These are phyloP conservation scores for Aspergillus niger DNA, from an alignment of 2,329 filamentous ascomycete species.

Conservation along the genomic window DNA sequence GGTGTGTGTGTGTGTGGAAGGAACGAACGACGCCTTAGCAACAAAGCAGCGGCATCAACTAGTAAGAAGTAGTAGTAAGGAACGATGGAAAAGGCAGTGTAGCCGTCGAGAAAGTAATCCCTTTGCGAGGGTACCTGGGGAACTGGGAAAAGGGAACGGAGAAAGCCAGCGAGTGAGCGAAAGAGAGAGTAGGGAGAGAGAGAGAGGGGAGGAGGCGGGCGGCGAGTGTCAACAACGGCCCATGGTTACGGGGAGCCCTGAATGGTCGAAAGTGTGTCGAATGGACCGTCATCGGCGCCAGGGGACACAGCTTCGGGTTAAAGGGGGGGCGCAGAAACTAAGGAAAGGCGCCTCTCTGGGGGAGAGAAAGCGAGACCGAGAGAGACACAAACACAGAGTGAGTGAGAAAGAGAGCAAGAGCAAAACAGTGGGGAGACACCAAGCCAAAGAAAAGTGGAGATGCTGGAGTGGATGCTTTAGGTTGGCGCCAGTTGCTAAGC, in stretches of 20 bases:
- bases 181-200: constrained; percentile 12
- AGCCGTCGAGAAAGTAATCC: background rate
- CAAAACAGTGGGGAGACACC: background rate
- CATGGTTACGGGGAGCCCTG: constrained; percentile 16
- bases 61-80: constrained; percentile 1
- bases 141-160: background rate
- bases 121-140: constrained; percentile 8
- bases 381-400: no score
- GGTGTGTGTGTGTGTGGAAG: constrained; percentile 8
- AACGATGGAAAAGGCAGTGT: background rate
- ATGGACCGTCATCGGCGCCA: constrained; percentile 9
- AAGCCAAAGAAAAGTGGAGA: background rate
- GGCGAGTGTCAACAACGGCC: constrained; percentile 18
- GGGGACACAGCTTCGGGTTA: constrained; percentile 4
- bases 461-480: constrained; percentile 9
- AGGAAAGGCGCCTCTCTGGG: background rate
- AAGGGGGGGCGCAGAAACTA: constrained; percentile 2
- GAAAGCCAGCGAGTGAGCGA: constrained; percentile 13
- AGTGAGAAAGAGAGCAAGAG: no score
- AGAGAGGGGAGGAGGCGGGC: constrained; percentile 10
- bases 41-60: constrained; percentile 20
- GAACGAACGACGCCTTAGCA: constrained; percentile 25
- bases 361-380: background rate
- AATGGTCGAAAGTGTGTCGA: background rate
- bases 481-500: constrained; percentile 22